A percentile compares a stretch with the other conserved stretches of the same genome.
Conservation (phyloP, 140 eudicot genomes). For the Bidens hawaiensis region DNA sequence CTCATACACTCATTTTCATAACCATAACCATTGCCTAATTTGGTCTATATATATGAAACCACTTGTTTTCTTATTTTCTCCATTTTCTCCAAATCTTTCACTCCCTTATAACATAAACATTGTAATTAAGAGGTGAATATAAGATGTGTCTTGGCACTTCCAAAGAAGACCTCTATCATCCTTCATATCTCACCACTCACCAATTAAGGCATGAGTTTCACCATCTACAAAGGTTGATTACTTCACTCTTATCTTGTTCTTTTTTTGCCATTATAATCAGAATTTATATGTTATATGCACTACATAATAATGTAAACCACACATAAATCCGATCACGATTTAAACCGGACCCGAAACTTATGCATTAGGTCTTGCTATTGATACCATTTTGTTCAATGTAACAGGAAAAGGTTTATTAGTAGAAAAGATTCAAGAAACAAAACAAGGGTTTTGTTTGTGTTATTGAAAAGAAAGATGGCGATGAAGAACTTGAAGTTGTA, state of each 20-base stretch:
- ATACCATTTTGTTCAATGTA: conserved; percentile 9
- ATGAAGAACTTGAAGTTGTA: too few species aligned
- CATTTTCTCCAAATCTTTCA: conserved; percentile 21
- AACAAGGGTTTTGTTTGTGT: too few species aligned
- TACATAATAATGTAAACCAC: neutral
- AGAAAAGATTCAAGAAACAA: conserved; percentile 13
- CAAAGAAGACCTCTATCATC: conserved; percentile 18
- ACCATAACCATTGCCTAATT: conserved; percentile 8
- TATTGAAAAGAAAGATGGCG: too few species aligned
- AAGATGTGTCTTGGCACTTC: conserved; percentile 30
- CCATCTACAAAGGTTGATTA: conserved; percentile 32
- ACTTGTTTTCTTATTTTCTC: conserved; percentile 12
- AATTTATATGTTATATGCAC: neutral
- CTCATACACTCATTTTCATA: neutral
- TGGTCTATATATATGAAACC: conserved; percentile 28
- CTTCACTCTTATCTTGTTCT: conserved; percentile 1
- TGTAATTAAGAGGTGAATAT: conserved; percentile 7
- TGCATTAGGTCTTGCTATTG: too few species aligned
- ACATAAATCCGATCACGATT: too few species aligned
- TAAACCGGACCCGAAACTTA: too few species aligned
- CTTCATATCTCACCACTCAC: conserved; percentile 21
- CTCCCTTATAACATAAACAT: conserved; percentile 2
- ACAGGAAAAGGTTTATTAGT: conserved; percentile 28
- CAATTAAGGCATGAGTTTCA: conserved; percentile 11
- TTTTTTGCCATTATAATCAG: neutral